Percentiles rank a stretch among this genome's conserved stretches.
phyloP scores from a whole-genome alignment of 495 filamentous ascomycete species.

The Hamigera avellanea region DNA sequence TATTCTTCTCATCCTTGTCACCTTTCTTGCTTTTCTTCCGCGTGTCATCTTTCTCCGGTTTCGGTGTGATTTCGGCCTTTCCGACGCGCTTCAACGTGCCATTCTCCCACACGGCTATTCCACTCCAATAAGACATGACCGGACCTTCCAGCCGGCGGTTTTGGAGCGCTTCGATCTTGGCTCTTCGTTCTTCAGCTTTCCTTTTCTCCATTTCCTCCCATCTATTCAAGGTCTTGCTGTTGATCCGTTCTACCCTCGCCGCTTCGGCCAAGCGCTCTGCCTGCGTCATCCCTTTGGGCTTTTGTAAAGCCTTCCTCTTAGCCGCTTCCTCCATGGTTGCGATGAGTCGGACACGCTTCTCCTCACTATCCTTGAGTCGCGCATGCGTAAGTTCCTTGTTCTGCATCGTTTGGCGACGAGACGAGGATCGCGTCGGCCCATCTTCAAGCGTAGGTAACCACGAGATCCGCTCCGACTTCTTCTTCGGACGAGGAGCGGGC shows the following conservation, averaged over 20 bases:
- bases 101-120: conserved; percentile 63
- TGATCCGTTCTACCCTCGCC: conserved; percentile 67
- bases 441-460: conserved; percentile 78
- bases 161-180: conserved; percentile 72
- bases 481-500: conserved; percentile 58
- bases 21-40: conserved; percentile 21
- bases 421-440: conserved; percentile 69
- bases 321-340: conserved; percentile 82
- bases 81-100: conserved; percentile 66
- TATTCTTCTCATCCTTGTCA: conserved; percentile 25
- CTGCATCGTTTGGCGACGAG: conserved; percentile 67
- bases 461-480: conserved; percentile 84
- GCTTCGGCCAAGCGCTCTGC: conserved; percentile 79
- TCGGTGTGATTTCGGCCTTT: conserved; percentile 48
- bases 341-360: conserved; percentile 64
- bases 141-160: conserved; percentile 80
- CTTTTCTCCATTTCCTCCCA: conserved; percentile 90
- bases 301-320: conserved; percentile 60
- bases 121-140: conserved; percentile 89
- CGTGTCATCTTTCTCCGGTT: conserved; percentile 27
- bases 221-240: conserved; percentile 80
- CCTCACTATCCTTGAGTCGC: conserved; percentile 73
- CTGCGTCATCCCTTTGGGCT: conserved; percentile 77
- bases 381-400: conserved; percentile 76
- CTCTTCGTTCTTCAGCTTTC: conserved; percentile 68